These are phyloP conservation scores for Penicillium turbatum DNA, from an alignment of 495 filamentous ascomycete species.

Conservation along the genomic window DNA sequence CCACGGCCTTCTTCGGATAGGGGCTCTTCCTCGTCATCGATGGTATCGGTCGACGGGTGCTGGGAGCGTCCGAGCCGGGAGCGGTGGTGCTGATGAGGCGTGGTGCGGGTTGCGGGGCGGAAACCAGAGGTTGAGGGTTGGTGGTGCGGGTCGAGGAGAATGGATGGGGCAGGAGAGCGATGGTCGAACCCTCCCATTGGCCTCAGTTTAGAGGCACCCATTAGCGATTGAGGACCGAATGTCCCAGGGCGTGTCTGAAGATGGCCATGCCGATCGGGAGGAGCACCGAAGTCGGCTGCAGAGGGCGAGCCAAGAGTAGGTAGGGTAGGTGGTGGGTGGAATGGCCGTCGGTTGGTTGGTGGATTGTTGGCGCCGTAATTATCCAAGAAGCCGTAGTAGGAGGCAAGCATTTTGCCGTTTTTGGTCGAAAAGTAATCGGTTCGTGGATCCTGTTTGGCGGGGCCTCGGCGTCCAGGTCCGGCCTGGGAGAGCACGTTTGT, in stretches of 20 bases:
- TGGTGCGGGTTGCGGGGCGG: conserved; percentile 36
- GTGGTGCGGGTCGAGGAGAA: conserved; percentile 82
- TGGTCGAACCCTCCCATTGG: conserved; percentile 25
- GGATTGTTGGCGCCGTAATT: conserved; percentile 73
- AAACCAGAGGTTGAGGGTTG: conserved; percentile 62
- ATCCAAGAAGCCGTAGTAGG: conserved; percentile 88
- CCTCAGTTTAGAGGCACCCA: conserved; percentile 29
- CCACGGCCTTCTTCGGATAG: conserved; percentile 22
- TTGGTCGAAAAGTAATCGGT: conserved; percentile 93
- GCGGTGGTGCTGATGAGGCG: conserved; percentile 39
- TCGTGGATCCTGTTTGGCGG: conserved; percentile 55
- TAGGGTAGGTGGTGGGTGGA: conserved; percentile 76
- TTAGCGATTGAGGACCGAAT: conserved; percentile 29
- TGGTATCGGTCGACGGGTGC: conserved; percentile 29
- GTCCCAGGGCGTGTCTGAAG: conserved; percentile 29
- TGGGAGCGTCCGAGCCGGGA: conserved; percentile 43
- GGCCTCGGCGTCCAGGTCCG: conserved; percentile 28
- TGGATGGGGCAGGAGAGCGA: conserved; percentile 52
- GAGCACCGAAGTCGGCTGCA: conserved; percentile 42
- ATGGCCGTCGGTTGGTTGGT: conserved; percentile 45
- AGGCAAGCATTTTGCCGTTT: conserved; percentile 95
- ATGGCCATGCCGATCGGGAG: conserved; percentile 48
- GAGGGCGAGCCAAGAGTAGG: conserved; percentile 65
- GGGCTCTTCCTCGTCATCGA: conserved; percentile 44
- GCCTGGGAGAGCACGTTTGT: conserved; percentile 50